Evolutionary conservation across 768 basidiomycete species (phyloP), one percentile per base, ranked within the genome.

Genomic region (Rhizopogon sp.): DNA sequence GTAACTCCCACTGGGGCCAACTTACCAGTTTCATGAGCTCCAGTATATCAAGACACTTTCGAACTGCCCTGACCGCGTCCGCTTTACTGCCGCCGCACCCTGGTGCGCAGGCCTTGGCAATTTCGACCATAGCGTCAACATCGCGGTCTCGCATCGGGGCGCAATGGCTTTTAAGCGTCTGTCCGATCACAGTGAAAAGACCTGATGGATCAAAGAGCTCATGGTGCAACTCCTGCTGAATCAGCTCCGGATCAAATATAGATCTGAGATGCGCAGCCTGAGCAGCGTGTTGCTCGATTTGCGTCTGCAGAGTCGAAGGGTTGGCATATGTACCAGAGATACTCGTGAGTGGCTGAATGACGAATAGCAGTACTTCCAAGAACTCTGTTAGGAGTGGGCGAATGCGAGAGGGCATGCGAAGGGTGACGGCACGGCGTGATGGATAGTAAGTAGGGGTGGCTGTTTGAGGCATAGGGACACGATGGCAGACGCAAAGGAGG

Each of bases 11-110:
- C 59, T 53, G 46, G 43, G 65, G 53, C 35, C 57, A 42, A 81
- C 90, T 65, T 65, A 90, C 93, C 64, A 97, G 78, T 77, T 95
- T 95, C 94, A 97, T 96, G 56, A 95, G 80, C 73, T 96, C 94
- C 39, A 95, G 76, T 58, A 96, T 85, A 66, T 95, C 93, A 67
- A 94, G 82, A 73, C 91, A 92, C 79, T 86, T 78, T 57, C 87
- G 76, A 56, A 95, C 78, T 7, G 91, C 90, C 54, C 74, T 78
- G 45, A 92, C 82, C 8, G 87, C 85, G 59, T 87, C 83, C 53
- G 77, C 73, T 56, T 80, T 82, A 60, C 72, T 79, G 14, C 82
- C 83, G 31, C 70, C 70, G 42, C 76, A 79, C 1, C 79, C 79
- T 5, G 79, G 79, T 9, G 79, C 76, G 67, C 84, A 81, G 29